phyloP scores from a whole-genome alignment of 192 early-diverging fungal species.

The Coemansia sp. region DNA sequence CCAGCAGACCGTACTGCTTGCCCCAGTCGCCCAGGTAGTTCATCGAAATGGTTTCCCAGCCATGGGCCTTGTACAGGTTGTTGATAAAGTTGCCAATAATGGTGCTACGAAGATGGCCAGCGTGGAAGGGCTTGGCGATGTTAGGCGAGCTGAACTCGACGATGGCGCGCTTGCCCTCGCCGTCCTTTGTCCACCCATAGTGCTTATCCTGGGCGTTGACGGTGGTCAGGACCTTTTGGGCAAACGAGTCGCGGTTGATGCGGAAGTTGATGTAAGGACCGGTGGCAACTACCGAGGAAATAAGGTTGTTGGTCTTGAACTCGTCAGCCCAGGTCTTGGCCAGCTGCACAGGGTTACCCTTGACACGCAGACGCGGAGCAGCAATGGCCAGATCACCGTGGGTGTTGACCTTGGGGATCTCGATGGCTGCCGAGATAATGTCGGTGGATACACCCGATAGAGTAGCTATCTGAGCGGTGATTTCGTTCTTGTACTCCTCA shows the following conservation, averaged over 20 bases:
- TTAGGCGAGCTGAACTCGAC: conserved; percentile 96
- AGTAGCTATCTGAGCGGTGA: conserved; percentile 56
- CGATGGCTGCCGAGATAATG: conserved; percentile 55
- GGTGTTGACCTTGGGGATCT: conserved; percentile 56
- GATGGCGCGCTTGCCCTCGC: conserved; percentile 72
- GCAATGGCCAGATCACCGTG: conserved; percentile 71
- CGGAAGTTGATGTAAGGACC: conserved; percentile 79
- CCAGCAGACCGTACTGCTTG: conserved; percentile 96
- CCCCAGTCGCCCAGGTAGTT: conserved; percentile 99
- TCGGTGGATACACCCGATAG: conserved; percentile 53
- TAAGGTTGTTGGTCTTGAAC: conserved; percentile 59
- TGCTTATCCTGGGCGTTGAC: conserved; percentile 53
- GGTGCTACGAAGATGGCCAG: conserved; percentile 94
- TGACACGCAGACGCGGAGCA: conserved; percentile 62
- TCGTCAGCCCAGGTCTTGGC: conserved; percentile 62
- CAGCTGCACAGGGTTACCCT: conserved; percentile 65
- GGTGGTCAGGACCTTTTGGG: conserved; percentile 53
- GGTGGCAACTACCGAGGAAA: conserved; percentile 52
- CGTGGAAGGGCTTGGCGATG: conserved; percentile 98
- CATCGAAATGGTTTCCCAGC: conserved; percentile 86
- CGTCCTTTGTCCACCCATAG: conserved; percentile 64
- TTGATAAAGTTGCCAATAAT: conserved; percentile 95
- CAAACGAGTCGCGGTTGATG: conserved; percentile 56
- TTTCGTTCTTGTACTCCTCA: conserved; percentile 64
- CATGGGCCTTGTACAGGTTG: conserved; percentile 78